Conservation (phyloP, 208 protist species). For the Leishmania aethiopica region DNA sequence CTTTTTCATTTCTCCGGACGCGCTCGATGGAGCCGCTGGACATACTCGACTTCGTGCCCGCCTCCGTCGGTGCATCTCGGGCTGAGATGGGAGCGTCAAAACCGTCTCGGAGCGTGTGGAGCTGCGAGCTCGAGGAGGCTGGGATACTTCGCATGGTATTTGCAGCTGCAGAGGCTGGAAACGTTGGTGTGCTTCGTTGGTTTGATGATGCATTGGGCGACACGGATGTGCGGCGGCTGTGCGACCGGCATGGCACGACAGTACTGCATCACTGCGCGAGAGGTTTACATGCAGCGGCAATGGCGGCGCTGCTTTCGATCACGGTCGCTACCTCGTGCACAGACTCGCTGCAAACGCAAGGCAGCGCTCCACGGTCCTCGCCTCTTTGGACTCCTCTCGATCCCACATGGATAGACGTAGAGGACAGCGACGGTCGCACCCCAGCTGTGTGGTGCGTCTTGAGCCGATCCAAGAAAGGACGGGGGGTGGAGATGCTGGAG, state of each 20-base stretch:
- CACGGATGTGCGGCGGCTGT: slow-evolving; percentile 25
- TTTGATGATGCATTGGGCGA: slow-evolving; percentile 28
- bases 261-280: slow-evolving; percentile 65
- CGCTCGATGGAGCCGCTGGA: slow-evolving; percentile 14
- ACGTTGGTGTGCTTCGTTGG: slow-evolving; percentile 38
- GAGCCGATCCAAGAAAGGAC: slow-evolving; percentile 9
- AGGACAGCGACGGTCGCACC: slow-evolving; percentile 47
- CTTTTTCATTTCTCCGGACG: slow-evolving; percentile 42
- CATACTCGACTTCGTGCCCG: neutral
- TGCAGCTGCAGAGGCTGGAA: slow-evolving; percentile 50
- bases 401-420: slow-evolving; percentile 33
- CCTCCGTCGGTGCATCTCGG: neutral
- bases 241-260: slow-evolving; percentile 37
- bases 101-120: neutral
- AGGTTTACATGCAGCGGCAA: slow-evolving; percentile 21
- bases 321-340: neutral
- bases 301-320: slow-evolving; percentile 36
- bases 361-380: neutral
- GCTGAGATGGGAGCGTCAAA: neutral
- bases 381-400: slow-evolving; percentile 18
- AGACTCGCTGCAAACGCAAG: neutral
- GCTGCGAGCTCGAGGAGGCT: slow-evolving; percentile 8
- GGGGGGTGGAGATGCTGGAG: slow-evolving; percentile 37
- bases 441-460: slow-evolving; percentile 64
- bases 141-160: slow-evolving; percentile 30